These are phyloP conservation scores for Allomyces arbusculus DNA, from an alignment of 192 early-diverging fungal species.

Conservation along the genomic window DNA sequence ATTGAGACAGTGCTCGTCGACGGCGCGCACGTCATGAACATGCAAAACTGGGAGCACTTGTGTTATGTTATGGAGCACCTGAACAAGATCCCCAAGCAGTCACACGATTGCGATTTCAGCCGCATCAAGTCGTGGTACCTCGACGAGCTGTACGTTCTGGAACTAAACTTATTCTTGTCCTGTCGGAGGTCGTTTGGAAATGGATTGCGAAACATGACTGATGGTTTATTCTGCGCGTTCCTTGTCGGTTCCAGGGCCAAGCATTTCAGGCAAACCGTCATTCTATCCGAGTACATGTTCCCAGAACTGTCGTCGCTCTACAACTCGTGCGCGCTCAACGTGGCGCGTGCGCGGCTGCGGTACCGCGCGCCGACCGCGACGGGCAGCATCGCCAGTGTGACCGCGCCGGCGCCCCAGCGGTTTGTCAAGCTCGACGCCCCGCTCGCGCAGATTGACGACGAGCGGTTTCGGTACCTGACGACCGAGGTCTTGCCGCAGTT, in stretches of 20 bases:
- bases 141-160: constrained; percentile 38
- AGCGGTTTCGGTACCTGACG: constrained; percentile 67
- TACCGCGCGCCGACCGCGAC: neutral
- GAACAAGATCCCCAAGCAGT: constrained; percentile 71
- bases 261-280: constrained; percentile 72
- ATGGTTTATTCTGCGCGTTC: neutral
- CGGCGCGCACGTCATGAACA: constrained; percentile 62
- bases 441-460: constrained; percentile 45
- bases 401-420: neutral
- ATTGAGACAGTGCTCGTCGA: constrained; percentile 81
- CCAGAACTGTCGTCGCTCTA: constrained; percentile 86
- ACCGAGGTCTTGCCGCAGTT: constrained; percentile 32
- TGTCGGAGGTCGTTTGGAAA: neutral
- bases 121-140: constrained; percentile 67
- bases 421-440: neutral
- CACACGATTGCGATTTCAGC: constrained; percentile 92
- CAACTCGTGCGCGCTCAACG: constrained; percentile 38
- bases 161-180: too few relatives aligned
- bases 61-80: constrained; percentile 50
- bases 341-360: constrained; percentile 11
- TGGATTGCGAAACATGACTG: neutral
- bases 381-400: neutral
- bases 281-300: constrained; percentile 57
- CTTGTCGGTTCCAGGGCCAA: constrained; percentile 23
- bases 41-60: constrained; percentile 99